Evolutionary conservation across 2,329 filamentous ascomycete species (phyloP), one percentile per base, ranked within the genome.

Genomic region (Neofusicoccum cordaticola): DNA sequence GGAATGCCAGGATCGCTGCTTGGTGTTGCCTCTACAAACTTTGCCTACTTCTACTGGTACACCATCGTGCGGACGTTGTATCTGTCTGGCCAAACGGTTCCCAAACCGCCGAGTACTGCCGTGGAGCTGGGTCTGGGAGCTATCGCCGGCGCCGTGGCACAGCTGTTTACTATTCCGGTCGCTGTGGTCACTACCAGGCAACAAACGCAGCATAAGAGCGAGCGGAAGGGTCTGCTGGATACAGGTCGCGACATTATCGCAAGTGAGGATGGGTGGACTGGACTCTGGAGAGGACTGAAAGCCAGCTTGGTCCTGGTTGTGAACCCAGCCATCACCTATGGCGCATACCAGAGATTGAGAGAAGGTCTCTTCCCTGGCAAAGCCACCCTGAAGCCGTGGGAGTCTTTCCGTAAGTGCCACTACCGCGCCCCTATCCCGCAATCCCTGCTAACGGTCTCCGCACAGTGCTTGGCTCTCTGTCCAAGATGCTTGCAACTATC

Each of bases 21-120:
- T 60, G 95, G 95, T 62, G 95, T 99, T 41, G 94, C 93, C 1
- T 97, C 93, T 31, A 98, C 94, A 61, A 99, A 99, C 79, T 99
- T 99, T 76, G 95, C 95, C 72, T 99, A 99, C 81, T 99, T 99
- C 77, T 99, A 99, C 82, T 98, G 94, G 93, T 98, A 98, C 77
- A 94, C 92, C 4, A 81, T 95, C 34, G 92, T 97, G 37, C 88
- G 95, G 68, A 87, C 87, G 15, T 78, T 97, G 19, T 98, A 98
- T 77, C 79, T 91, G 69, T 79, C 81, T 17, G 84, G 83, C 27
- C 80, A 80, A 69, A 85, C 85, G 69, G 81, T 86, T 45, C 77
- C 84, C 67, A 85, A 85, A 69, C 75, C 89, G 31, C 92, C 93
- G 2, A 89, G 91, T 19, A 98, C 93, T 0, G 86, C 90, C 4